Base-by-base conservation (phyloP, 2,329 filamentous ascomycete species). In the Meredithiella fracta region DNA sequence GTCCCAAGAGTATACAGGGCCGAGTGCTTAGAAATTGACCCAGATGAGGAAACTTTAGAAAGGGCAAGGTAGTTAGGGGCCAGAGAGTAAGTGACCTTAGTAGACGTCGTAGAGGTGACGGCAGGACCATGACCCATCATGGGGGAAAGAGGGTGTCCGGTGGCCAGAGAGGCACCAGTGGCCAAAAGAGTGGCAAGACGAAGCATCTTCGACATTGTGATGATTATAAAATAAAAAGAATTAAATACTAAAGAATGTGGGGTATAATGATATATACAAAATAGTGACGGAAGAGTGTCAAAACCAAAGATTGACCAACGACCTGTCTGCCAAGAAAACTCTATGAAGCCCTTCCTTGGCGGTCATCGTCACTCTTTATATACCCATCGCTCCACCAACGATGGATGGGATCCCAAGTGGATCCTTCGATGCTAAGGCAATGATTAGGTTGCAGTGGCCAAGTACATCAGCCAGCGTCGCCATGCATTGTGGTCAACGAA, bases 71-170 rank as follows among this genome's bases (percentile, higher is more conserved):
- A n/a, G 29, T 53, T 47, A n/a, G 49, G 20, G 9, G 55, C 31
- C 22, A 47, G 38, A n/a, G 38, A 26, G 40, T 47, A 54, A 23
- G 17, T 44, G 15, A 23, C 5, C 29, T 37, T 52, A 38, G 17
- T 31, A 34, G 29, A 51, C 4, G 38, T 29, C 8, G n/a, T 44
- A 2, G 34, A 8, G 34, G 34, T 49, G 31, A 38, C 17, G 29
- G 53, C 54, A 23, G 54, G 47, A 17, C 47, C 47, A 51, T 56
- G 47, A 23, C 47, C 54, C 20, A 44, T 29, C 47, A 37, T 11
- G 47, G 44, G 34, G 53, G n/a, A 17, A 15, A 25, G 11, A 34
- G 54, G 54, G 14, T 23, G 47, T 22, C 47, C 54, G 15, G 38
- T 15, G 8, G 54, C 54, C 8, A 56, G 23, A 23, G 34, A 17